These are phyloP conservation scores for Globisporangium echinulatum DNA, from an alignment of 352 stramenopile species.

Conservation along the genomic window DNA sequence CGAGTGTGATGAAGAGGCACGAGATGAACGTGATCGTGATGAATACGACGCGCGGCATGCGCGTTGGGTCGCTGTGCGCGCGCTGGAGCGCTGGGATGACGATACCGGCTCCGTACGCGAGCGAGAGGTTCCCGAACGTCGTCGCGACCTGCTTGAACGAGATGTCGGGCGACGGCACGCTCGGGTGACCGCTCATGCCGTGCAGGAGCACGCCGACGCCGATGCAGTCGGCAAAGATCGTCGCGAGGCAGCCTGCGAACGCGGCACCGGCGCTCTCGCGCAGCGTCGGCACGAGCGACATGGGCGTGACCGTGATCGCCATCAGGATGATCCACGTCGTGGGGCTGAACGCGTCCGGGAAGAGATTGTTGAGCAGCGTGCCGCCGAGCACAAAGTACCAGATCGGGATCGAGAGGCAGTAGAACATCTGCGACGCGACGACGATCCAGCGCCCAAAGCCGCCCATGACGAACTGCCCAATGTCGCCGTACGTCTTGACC, in stretches of 20 bases:
- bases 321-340: constrained; percentile 42
- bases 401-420: constrained; percentile 46
- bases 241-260: constrained; percentile 17
- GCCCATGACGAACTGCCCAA: neutral
- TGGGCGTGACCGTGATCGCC: constrained; percentile 12
- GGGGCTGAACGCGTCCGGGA: constrained; percentile 34
- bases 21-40: constrained; percentile 22
- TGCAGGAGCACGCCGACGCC: constrained; percentile 14
- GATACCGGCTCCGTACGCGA: constrained; percentile 23
- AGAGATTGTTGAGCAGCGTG: constrained; percentile 40
- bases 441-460: neutral
- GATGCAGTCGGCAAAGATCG: constrained; percentile 22
- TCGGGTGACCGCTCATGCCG: constrained; percentile 18
- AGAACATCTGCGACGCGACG: constrained; percentile 18
- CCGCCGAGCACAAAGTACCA: constrained; percentile 56
- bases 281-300: constrained; percentile 19
- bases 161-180: constrained; percentile 13
- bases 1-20: constrained; percentile 15
- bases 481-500: constrained; percentile 1
- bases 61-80: constrained; percentile 19
- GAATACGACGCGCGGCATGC: constrained; percentile 25
- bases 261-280: constrained; percentile 17
- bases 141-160: constrained; percentile 21
- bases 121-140: constrained; percentile 22
- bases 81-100: constrained; percentile 21